Evolutionary conservation across 1,284 basidiomycete genomes (phyloP).

Genomic region (Ganoderma meredithae): DNA sequence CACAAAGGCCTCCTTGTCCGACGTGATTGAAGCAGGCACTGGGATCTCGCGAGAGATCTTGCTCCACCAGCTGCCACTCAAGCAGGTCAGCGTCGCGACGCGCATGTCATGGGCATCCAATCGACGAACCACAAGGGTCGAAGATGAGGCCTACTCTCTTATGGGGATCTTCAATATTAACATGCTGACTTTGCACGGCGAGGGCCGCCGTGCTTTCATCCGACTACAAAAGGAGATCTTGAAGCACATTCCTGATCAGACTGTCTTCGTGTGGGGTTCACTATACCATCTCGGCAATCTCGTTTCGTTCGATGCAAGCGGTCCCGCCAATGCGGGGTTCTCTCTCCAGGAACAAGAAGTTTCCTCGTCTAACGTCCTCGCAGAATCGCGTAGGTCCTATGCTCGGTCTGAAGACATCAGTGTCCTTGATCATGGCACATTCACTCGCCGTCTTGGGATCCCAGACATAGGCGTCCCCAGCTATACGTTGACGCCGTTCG

Average conservation of each 20-base stretch:
- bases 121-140: neutral
- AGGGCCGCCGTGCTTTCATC: conserved; percentile 1
- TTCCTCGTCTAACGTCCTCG: neutral
- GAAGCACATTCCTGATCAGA: neutral
- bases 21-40: conserved; percentile 8
- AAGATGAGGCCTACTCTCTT: conserved; percentile 6
- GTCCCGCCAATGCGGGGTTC: neutral
- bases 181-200: conserved; percentile 3
- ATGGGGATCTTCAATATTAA: conserved; percentile 5
- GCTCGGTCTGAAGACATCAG: neutral
- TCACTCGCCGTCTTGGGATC: neutral
- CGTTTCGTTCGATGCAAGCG: neutral
- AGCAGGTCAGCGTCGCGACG: conserved; percentile 9
- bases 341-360: neutral
- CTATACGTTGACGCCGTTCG: neutral
- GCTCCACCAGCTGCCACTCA: neutral
- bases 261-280: neutral
- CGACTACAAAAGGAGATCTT: conserved; percentile 8
- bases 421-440: neutral
- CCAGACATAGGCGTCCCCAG: neutral
- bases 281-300: neutral
- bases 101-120: conserved; percentile 19
- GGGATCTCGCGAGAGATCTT: conserved; percentile 7
- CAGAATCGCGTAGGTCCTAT: neutral
- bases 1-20: conserved; percentile 10